Evolutionary conservation across 345 rosid genomes (phyloP), one percentile per base, ranked within the genome.

Genomic region (rapeseed (Brassica napus)): DNA sequence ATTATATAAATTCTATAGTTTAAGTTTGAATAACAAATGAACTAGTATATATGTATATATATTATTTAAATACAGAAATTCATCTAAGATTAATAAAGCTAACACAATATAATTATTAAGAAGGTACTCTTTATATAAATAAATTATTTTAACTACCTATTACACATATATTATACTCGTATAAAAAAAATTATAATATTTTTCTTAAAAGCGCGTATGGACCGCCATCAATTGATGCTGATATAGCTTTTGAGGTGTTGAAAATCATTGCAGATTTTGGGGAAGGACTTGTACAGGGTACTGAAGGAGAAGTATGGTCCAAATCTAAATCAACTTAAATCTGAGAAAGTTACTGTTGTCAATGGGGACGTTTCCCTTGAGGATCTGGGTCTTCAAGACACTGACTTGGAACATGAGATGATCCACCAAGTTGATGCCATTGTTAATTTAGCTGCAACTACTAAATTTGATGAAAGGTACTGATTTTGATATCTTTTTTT

Each of bases 401-500:
- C 35, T 9, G 10, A 73, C 10, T 28, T 77, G 65, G 28, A n/a
- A 24, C 55, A 72, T 61, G 84, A 82, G 55, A 73, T 82, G 72
- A 18, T 62, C 16, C 47, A 77, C 55, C 52, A 77, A 68, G 28
- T 82, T 16, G 81, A 82, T 68, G 82, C 66, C 66, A 68, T 82
- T 60, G 44, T 82, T 28, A 82, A 82, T 23, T 30, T 77, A 47
- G 84, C 84, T 26, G 84, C 84, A 37, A 77, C 74, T 42, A 82
- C 84, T 21, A 82, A 73, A n/a, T 82, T 77, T 72, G 78, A 82
- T 73, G 84, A 82, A 54, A 82, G 81, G 84, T 81, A 34, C 12
- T 71, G 9, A 55, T 57, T 55, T 65, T 39, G 31, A 12, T n/a
- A 26, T 64, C 32, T 59, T 59, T 59, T 8, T 59, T 39, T 24